Evolutionary conservation across 1,284 basidiomycete species (phyloP).

Genomic region (Filobasidium uniguttulatum): DNA sequence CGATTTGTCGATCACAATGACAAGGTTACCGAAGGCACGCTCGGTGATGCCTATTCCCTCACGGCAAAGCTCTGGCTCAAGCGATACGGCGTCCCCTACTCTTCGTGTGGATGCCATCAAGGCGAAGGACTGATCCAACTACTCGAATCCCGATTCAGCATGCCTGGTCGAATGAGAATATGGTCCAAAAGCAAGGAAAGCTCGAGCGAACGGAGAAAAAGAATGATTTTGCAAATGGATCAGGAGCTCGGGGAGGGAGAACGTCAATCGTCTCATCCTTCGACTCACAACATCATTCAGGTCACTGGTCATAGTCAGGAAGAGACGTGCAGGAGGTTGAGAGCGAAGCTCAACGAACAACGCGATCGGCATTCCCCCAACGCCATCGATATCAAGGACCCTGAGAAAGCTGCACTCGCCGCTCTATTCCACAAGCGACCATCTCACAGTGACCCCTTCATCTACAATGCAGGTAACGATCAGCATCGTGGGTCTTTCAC

Average conservation of each 20-base stretch:
- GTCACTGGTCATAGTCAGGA: neutral
- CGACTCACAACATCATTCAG: constrained; percentile 10
- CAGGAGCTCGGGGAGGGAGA: constrained; percentile 10
- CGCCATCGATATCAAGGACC: neutral
- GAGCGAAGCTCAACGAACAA: neutral
- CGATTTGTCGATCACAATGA: constrained; percentile 17
- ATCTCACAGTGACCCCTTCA: constrained; percentile 1
- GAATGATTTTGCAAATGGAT: constrained; percentile 10
- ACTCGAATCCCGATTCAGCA: neutral
- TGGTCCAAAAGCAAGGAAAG: constrained; percentile 7
- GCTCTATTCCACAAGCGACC: constrained; percentile 2
- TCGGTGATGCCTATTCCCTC: constrained; percentile 12
- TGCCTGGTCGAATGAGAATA: constrained; percentile 10
- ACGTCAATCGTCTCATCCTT: constrained; percentile 11
- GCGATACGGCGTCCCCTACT: constrained; percentile 17
- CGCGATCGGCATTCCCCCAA: neutral
- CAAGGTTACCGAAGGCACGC: constrained; percentile 13
- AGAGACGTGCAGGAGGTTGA: neutral
- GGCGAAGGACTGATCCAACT: neutral
- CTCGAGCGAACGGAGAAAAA: neutral
- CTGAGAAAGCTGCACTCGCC: constrained; percentile 1
- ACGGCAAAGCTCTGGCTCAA: constrained; percentile 10
- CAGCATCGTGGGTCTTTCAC: no score
- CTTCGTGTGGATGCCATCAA: constrained; percentile 15
- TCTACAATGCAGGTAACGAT: neutral